These are phyloP conservation scores for Oryza brachyantha DNA, from an alignment of 176 grass and related monocot species.

Conservation along the genomic window DNA sequence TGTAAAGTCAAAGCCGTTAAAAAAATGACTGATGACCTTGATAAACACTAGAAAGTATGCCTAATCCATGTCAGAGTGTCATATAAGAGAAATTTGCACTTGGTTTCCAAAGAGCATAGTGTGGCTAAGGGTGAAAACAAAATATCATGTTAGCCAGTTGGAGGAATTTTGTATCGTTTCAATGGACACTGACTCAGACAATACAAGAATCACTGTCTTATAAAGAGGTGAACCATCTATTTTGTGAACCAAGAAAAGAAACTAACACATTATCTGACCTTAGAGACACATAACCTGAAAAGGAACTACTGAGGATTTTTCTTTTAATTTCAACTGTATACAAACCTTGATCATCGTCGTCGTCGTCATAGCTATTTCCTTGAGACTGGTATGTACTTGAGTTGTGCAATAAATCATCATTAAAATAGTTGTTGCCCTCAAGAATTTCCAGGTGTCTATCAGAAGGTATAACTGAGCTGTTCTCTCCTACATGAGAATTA, in stretches of 20 bases:
- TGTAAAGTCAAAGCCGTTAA: slow-evolving; percentile 19
- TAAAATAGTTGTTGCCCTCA: slow-evolving; percentile 44
- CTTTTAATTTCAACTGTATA: slow-evolving; percentile 4
- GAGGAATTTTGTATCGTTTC: neutral
- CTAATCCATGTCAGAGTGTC: neutral
- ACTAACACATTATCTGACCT: neutral
- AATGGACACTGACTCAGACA: neutral
- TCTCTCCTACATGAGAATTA: slow-evolving; percentile 51
- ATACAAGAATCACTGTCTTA: neutral
- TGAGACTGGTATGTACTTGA: slow-evolving; percentile 58
- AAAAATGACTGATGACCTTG: neutral
- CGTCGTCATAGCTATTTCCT: slow-evolving; percentile 47
- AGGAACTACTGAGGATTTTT: neutral
- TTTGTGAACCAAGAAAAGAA: slow-evolving; percentile 5
- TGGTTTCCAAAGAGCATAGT: neutral
- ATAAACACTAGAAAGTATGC: slow-evolving; percentile 22
- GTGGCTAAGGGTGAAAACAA: neutral
- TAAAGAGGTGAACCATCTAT: neutral
- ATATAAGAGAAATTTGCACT: slow-evolving; percentile 9
- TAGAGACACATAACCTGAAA: slow-evolving; percentile 9
- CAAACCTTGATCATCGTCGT: slow-evolving; percentile 61
- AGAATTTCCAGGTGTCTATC: slow-evolving; percentile 54
- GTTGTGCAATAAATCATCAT: slow-evolving; percentile 49
- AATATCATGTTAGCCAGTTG: slow-evolving; percentile 15
- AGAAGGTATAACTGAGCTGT: slow-evolving; percentile 23